Base-by-base conservation (phyloP, 495 filamentous ascomycete genomes). In the Elasticomyces elasticus region DNA sequence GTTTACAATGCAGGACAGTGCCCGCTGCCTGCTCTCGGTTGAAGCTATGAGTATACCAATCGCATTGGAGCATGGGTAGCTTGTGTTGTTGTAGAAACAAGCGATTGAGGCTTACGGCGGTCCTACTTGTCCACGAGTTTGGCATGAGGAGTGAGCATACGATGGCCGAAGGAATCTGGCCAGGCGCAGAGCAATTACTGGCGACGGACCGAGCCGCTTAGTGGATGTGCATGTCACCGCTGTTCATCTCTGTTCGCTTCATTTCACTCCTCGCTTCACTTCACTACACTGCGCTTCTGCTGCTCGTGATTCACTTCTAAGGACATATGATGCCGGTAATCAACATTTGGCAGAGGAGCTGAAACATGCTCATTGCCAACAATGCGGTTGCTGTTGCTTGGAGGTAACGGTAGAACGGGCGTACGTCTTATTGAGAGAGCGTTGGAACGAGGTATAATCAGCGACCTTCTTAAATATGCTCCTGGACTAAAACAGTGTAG, bases 331-430 rank as follows among this genome's bases (percentile, higher is more conserved):
- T n/a, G n/a, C n/a, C n/a, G n/a, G n/a, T n/a, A n/a, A n/a, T n/a
- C n/a, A n/a, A n/a, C 35, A 13, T 2, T 15, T 5, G 35, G 35
- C 35, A 40, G 4, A 40, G 4, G 3, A 40, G 35, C 35, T 40
- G 35, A 40, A 17, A 40, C 3, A 40, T 40, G 30, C 19, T 40
- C 35, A 5, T 5, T 12, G 35, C 4, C 5, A 40, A 40, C 5
- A 3, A 75, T 72, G 71, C 71, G 65, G 37, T 57, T 74, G 54
- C 62, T 74, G 37, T 40, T 74, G 54, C 55, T 71, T 49, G 72
- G 72, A 28, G 73, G 67, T 41, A 73, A 54, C 49, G 71, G 72
- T 53, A 64, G 67, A 51, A 74, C 69, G 37, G 72, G 72, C 53
- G 51, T 61, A 40, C 61, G 71, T 35, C 66, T 71, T 41, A 59